Conservation (phyloP, 768 basidiomycete species). For the Hypsizygus marmoreus region DNA sequence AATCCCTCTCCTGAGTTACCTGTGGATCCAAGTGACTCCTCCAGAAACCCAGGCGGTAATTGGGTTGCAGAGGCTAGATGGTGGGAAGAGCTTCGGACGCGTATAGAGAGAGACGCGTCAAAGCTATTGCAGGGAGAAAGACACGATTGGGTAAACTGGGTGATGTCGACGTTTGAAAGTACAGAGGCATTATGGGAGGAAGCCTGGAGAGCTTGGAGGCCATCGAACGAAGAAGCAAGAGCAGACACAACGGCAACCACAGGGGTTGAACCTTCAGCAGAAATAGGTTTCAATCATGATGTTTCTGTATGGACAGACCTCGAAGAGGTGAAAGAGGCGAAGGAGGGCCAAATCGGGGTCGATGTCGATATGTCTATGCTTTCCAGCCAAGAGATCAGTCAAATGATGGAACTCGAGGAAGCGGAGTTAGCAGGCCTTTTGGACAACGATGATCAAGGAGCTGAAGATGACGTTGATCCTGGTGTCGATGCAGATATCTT, state of each 20-base stretch:
- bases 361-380: slow-evolving; percentile 59
- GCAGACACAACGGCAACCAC: neutral
- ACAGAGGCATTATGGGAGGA: slow-evolving; percentile 84
- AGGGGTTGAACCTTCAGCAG: no score
- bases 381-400: slow-evolving; percentile 48
- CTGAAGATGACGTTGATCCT: slow-evolving; percentile 22
- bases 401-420: slow-evolving; percentile 33
- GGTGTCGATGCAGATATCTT: slow-evolving; percentile 7
- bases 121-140: slow-evolving; percentile 10
- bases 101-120: slow-evolving; percentile 53
- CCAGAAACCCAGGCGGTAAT: slow-evolving; percentile 54
- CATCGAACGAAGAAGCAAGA: slow-evolving; percentile 21
- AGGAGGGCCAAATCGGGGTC: slow-evolving; percentile 24
- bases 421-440: slow-evolving; percentile 29
- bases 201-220: slow-evolving; percentile 59
- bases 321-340: no score
- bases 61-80: slow-evolving; percentile 77
- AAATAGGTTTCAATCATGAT: no score
- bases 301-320: no score
- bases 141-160: slow-evolving; percentile 66
- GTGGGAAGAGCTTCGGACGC: slow-evolving; percentile 69
- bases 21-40: slow-evolving; percentile 64
- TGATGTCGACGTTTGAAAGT: slow-evolving; percentile 90
- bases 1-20: slow-evolving; percentile 75
- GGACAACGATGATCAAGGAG: slow-evolving; percentile 32